Conservation (phyloP, 441 rosid genomes). For the Eruca vesicaria region DNA sequence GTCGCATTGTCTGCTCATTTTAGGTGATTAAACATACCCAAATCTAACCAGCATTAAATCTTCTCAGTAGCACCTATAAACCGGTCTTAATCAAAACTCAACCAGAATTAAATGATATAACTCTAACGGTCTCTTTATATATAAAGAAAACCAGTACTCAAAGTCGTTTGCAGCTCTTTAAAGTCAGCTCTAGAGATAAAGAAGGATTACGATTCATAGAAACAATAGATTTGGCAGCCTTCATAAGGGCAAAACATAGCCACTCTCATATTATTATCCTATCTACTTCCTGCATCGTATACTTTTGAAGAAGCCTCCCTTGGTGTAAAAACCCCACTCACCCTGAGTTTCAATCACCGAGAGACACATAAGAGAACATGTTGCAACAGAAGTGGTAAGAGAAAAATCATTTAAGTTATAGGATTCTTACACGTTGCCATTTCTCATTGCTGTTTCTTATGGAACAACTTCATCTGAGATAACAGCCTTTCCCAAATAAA, state of each 20-base stretch:
- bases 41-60: background rate
- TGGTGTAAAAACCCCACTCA: background rate
- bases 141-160: background rate
- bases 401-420: background rate
- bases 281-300: slow-evolving; percentile 8
- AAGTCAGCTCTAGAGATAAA: background rate
- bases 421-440: background rate
- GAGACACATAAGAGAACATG: background rate
- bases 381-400: background rate
- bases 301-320: background rate
- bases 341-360: background rate
- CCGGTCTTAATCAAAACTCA: background rate
- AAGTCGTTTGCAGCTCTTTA: background rate
- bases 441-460: slow-evolving; percentile 32
- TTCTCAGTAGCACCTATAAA: background rate
- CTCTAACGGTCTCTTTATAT: background rate
- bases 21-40: background rate
- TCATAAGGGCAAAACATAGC: slow-evolving; percentile 8
- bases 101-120: background rate
- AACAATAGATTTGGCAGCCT: slow-evolving; percentile 3
- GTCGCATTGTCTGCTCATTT: background rate
- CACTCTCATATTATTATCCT: slow-evolving; percentile 12
- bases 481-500: slow-evolving; percentile 67
- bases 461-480: slow-evolving; percentile 63
- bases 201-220: background rate